These are phyloP conservation scores for Thielaviopsis euricoi DNA, from an alignment of 2,329 filamentous ascomycete species.

Conservation along the genomic window DNA sequence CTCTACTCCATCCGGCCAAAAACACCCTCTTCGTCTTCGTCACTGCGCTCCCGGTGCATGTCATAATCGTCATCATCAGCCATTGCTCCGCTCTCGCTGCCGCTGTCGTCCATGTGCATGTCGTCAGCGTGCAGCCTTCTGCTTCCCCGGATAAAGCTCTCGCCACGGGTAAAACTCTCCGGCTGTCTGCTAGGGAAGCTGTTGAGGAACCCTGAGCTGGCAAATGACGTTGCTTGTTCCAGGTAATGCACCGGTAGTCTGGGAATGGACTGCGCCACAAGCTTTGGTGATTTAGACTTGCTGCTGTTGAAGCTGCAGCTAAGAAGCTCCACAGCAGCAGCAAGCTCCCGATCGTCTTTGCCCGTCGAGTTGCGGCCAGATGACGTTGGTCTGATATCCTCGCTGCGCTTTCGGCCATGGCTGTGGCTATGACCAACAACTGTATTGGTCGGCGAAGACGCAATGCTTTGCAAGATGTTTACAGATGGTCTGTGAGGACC, in stretches of 20 bases:
- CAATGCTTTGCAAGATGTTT: slow-evolving; percentile 31
- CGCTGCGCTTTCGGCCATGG: slow-evolving; percentile 58
- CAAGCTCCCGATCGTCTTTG: slow-evolving; percentile 73
- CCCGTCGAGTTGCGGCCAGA: slow-evolving; percentile 60
- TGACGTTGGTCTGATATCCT: slow-evolving; percentile 60
- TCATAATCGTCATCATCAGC: slow-evolving; percentile 52
- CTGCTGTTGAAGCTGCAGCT: slow-evolving; percentile 81
- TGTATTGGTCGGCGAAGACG: slow-evolving; percentile 20
- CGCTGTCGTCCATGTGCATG: slow-evolving; percentile 51
- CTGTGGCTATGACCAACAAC: slow-evolving; percentile 21
- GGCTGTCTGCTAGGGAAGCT: slow-evolving; percentile 44
- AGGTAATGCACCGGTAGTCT: slow-evolving; percentile 70
- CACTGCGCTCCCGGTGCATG: slow-evolving; percentile 47
- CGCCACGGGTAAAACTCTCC: slow-evolving; percentile 49
- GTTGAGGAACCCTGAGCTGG: slow-evolving; percentile 45
- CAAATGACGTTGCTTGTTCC: slow-evolving; percentile 38
- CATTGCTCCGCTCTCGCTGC: slow-evolving; percentile 39
- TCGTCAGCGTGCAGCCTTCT: slow-evolving; percentile 27
- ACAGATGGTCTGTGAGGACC: slow-evolving; percentile 28
- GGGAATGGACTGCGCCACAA: slow-evolving; percentile 66
- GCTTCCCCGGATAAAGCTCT: slow-evolving; percentile 24
- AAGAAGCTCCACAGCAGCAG: slow-evolving; percentile 75
- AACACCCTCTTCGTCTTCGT: slow-evolving; percentile 88
- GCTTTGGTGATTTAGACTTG: slow-evolving; percentile 31
- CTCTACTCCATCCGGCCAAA: slow-evolving; percentile 94